Conservation (phyloP, 139 green algal species). For the Raphidocelis subcapitata region DNA sequence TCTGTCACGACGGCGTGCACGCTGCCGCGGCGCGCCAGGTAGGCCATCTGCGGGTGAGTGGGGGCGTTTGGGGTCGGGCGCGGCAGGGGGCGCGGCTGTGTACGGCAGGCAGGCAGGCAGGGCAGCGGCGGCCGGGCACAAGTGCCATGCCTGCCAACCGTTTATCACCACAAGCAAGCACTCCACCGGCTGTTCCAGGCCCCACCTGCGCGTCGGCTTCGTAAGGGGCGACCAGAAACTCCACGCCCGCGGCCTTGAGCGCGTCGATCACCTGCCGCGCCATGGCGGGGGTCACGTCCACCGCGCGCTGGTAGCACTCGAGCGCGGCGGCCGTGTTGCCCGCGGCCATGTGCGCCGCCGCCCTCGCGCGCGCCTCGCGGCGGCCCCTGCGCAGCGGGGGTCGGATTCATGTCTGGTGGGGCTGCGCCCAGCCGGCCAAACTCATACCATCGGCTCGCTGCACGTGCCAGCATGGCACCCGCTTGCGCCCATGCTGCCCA, state of each 20-base stretch:
- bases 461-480: too few relatives aligned
- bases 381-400: conserved; percentile 37
- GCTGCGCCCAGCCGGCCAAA: too few relatives aligned
- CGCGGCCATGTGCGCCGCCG: conserved; percentile 43
- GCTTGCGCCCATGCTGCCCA: too few relatives aligned
- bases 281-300: conserved; percentile 86
- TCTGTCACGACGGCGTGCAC: conserved; percentile 94
- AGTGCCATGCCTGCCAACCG: too few relatives aligned
- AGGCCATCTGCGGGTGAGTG: conserved; percentile 64
- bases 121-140: too few relatives aligned
- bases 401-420: not conserved
- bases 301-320: conserved; percentile 84
- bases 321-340: conserved; percentile 80
- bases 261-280: conserved; percentile 55
- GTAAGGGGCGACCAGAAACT: conserved; percentile 94
- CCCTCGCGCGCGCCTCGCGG: conserved; percentile 56
- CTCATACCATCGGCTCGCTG: too few relatives aligned
- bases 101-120: too few relatives aligned
- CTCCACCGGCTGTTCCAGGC: too few relatives aligned
- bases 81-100: too few relatives aligned
- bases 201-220: conserved; percentile 94
- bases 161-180: too few relatives aligned
- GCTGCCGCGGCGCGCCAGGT: conserved; percentile 70
- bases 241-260: conserved; percentile 61
- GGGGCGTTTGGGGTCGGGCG: too few relatives aligned